phyloP scores from a whole-genome alignment of 768 basidiomycete genomes.

The Lactarius evosmus region DNA sequence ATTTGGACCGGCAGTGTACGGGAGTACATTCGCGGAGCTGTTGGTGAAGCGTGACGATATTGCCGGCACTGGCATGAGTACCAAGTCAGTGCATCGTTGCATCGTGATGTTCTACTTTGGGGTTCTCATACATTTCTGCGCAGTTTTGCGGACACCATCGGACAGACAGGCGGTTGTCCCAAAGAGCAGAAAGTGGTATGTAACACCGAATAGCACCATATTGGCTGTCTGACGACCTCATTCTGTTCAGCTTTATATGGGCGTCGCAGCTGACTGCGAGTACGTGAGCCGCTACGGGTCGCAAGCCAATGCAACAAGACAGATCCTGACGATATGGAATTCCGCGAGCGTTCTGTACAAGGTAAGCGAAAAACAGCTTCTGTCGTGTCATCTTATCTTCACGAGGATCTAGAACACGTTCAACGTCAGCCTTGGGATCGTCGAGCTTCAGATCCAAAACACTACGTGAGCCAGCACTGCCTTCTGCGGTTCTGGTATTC shows the following conservation, averaged over 20 bases:
- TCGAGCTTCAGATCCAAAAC: constrained; percentile 72
- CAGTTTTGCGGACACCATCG: constrained; percentile 71
- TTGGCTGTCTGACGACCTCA: neutral
- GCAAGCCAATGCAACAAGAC: constrained; percentile 61
- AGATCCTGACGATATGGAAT: constrained; percentile 79
- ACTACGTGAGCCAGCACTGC: constrained; percentile 39
- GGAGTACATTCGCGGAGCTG: constrained; percentile 35
- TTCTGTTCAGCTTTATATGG: constrained; percentile 60
- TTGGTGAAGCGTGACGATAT: constrained; percentile 54
- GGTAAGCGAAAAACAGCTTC: constrained; percentile 33
- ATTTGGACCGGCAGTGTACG: constrained; percentile 31
- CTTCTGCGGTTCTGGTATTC: constrained; percentile 11
- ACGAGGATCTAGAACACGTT: constrained; percentile 53
- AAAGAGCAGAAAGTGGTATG: constrained; percentile 64
- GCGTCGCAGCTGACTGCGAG: constrained; percentile 84
- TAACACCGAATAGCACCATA: constrained; percentile 5
- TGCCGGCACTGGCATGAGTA: constrained; percentile 46
- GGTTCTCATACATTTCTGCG: constrained; percentile 14
- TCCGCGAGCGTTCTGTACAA: constrained; percentile 72
- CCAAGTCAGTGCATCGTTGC: constrained; percentile 43
- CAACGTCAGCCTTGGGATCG: constrained; percentile 80
- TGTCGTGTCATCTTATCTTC: constrained; percentile 7
- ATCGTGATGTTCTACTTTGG: neutral
- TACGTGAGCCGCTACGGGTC: constrained; percentile 66
- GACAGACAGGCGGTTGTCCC: constrained; percentile 68